Conservation (phyloP, 345 rosid species). For the Corchorus capsularis region DNA sequence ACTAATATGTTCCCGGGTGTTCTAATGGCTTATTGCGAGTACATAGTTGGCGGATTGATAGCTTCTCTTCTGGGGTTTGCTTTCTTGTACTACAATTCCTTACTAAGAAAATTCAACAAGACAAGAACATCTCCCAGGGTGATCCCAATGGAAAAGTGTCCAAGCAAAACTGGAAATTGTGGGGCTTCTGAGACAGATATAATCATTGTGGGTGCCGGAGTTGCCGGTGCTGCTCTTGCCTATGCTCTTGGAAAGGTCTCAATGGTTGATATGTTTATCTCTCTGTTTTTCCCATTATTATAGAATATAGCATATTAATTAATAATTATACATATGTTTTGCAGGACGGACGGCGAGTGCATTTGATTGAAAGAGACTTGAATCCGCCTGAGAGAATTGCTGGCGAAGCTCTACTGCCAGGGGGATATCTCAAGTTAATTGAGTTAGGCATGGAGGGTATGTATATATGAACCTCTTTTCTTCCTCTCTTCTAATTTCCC, state of each 20-base stretch:
- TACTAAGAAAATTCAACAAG: neutral
- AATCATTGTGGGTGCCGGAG: constrained; percentile 45
- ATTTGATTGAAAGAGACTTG: constrained; percentile 24
- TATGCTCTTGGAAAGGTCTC: constrained; percentile 45
- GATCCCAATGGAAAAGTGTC: neutral
- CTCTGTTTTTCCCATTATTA: neutral
- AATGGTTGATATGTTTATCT: too few species aligned
- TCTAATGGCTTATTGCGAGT: constrained; percentile 8
- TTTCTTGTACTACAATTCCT: neutral
- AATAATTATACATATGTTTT: neutral
- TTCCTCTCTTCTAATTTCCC: neutral
- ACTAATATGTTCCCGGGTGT: neutral
- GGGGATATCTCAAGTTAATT: constrained; percentile 24
- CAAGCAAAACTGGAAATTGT: too few species aligned
- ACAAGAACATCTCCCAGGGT: neutral
- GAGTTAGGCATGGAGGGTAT: constrained; percentile 31
- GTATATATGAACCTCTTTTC: neutral
- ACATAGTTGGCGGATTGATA: constrained; percentile 1
- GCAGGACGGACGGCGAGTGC: constrained; percentile 15
- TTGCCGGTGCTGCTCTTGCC: constrained; percentile 65
- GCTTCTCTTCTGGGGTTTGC: constrained; percentile 2
- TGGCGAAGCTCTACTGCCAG: constrained; percentile 24
- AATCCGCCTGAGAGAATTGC: constrained; percentile 21
- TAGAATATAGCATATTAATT: neutral
- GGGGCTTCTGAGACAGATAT: constrained; percentile 20